A percentile compares a stretch with the other conserved stretches of the same genome.
Evolutionary conservation across 768 basidiomycete genomes (phyloP).

Genomic region (Clitopilus hobsonii): DNA sequence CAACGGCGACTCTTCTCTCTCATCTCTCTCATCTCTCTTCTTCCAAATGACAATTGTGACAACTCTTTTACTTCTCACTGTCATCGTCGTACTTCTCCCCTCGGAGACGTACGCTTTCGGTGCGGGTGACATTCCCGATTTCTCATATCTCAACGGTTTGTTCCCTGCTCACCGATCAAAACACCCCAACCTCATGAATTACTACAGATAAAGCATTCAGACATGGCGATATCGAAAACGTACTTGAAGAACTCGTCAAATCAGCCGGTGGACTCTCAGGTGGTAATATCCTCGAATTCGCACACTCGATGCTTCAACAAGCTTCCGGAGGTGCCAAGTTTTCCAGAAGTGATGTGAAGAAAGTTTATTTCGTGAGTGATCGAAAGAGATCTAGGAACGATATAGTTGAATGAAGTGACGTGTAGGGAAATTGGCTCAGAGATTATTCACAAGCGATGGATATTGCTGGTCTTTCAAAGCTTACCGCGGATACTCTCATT

Average conservation of each 20-base stretch:
- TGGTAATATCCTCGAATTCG: constrained; percentile 47
- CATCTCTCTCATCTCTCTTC: not conserved
- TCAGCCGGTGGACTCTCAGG: constrained; percentile 42
- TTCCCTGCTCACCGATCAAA: constrained; percentile 2
- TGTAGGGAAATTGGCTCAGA: constrained; percentile 67
- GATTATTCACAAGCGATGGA: constrained; percentile 74
- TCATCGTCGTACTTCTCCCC: constrained; percentile 38
- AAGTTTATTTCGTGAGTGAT: constrained; percentile 54
- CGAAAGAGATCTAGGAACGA: too few species aligned
- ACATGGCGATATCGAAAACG: constrained; percentile 74
- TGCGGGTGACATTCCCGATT: constrained; percentile 70
- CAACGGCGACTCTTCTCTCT: not conserved
- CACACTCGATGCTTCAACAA: constrained; percentile 37
- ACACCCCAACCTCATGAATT: constrained; percentile 4
- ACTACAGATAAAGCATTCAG: constrained; percentile 62
- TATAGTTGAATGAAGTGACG: too few species aligned
- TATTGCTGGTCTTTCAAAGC: constrained; percentile 63
- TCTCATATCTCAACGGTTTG: constrained; percentile 59
- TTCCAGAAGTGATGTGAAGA: constrained; percentile 59
- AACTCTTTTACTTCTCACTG: constrained; percentile 29
- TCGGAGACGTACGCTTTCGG: constrained; percentile 47
- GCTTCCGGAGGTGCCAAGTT: constrained; percentile 56
- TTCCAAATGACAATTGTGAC: constrained; percentile 13
- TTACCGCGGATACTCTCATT: constrained; percentile 60
- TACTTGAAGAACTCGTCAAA: constrained; percentile 57